Conservation (phyloP, 78 protist genomes). For the Dictyostelium capitatum region DNA sequence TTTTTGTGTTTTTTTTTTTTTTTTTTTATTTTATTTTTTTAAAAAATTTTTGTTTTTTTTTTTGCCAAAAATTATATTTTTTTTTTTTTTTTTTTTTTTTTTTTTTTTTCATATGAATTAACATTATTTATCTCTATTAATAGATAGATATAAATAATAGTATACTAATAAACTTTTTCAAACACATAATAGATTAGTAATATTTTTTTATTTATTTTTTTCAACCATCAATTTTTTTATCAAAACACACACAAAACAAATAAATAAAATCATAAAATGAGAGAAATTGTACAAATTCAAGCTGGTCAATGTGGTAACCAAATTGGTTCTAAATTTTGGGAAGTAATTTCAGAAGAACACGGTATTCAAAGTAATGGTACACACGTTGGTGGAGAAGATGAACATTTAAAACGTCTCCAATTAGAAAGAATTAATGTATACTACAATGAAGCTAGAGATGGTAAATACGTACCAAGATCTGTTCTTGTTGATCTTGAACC, state of each 20-base stretch:
- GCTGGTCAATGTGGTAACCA: conserved; percentile 99
- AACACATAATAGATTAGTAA: neutral
- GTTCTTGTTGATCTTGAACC: conserved; percentile 99
- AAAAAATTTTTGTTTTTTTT: too few relatives aligned
- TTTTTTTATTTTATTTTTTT: too few relatives aligned
- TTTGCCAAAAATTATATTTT: too few relatives aligned
- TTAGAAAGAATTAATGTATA: conserved; percentile 98
- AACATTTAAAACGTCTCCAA: conserved; percentile 95
- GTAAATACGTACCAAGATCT: conserved; percentile 98
- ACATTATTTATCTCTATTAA: too few relatives aligned
- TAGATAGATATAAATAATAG: too few relatives aligned
- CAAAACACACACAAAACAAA: neutral
- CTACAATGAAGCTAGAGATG: conserved; percentile 97
- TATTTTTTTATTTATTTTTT: neutral
- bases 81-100: too few relatives aligned
- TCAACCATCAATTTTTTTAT: neutral
- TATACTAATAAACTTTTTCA: too few relatives aligned
- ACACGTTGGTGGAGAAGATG: conserved; percentile 93
- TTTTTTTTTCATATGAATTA: too few relatives aligned
- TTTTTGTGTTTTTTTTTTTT: too few relatives aligned
- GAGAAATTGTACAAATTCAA: conserved; percentile 98
- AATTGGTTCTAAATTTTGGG: conserved; percentile 95
- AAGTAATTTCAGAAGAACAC: conserved; percentile 97
- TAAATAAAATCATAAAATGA: conserved; percentile 86
- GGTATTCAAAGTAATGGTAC: conserved; percentile 97